A percentile compares a stretch with the other conserved stretches of the same genome.
These are phyloP conservation scores for Circinella umbellata DNA, from an alignment of 371 early-diverging fungal genomes.

Conservation along the genomic window DNA sequence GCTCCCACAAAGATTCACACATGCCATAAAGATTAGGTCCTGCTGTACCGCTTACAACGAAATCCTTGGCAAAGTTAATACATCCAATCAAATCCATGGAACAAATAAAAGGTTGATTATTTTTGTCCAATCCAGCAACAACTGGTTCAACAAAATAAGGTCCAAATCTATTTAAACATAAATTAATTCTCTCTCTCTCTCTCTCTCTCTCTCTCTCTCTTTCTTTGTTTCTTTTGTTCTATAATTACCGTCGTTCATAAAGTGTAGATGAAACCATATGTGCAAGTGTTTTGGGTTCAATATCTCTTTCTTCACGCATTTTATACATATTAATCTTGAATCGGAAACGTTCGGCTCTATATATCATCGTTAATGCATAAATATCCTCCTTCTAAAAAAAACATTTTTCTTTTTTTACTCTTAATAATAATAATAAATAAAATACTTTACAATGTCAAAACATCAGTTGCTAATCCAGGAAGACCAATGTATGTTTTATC, in stretches of 20 bases:
- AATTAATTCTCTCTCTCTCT: not conserved
- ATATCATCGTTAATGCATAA: not conserved
- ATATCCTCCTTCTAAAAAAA: too few species aligned
- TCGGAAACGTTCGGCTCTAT: slow-evolving; percentile 86
- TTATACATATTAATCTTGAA: slow-evolving; percentile 98
- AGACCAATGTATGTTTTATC: slow-evolving; percentile 92
- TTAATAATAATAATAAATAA: too few species aligned
- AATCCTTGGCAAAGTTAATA: slow-evolving; percentile 93
- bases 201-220: not conserved
- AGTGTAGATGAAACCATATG: slow-evolving; percentile 97
- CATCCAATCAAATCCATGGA: slow-evolving; percentile 98
- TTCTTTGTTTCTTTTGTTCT: not conserved
- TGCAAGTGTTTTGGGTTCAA: slow-evolving; percentile 94
- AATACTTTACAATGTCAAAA: slow-evolving; percentile 85
- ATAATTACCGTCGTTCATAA: slow-evolving; percentile 87
- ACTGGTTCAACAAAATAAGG: slow-evolving; percentile 97
- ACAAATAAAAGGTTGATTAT: slow-evolving; percentile 94
- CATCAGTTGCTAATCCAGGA: slow-evolving; percentile 97
- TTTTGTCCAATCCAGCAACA: slow-evolving; percentile 94
- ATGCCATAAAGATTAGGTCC: slow-evolving; percentile 93
- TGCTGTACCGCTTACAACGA: slow-evolving; percentile 98
- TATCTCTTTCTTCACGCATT: slow-evolving; percentile 95
- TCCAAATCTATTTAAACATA: slow-evolving; percentile 76
- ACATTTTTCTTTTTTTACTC: too few species aligned
- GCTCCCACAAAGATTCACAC: slow-evolving; percentile 98